These are phyloP conservation scores for Zygoascus biomembranicola DNA, from an alignment of 805 yeast genomes.

Conservation along the genomic window DNA sequence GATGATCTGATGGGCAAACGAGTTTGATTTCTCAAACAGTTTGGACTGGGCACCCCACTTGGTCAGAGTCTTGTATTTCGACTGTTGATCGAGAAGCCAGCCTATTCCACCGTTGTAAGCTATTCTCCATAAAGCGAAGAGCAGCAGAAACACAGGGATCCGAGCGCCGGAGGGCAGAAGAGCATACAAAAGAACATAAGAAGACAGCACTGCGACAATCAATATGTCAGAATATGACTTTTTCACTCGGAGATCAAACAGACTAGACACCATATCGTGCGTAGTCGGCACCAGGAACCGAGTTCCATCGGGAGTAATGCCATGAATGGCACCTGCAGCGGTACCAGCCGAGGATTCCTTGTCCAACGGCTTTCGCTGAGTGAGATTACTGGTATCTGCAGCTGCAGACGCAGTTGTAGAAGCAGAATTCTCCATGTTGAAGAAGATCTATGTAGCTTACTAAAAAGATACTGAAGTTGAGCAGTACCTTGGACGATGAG, in stretches of 20 bases:
- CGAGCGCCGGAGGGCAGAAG: slow-evolving; percentile 22
- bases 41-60: slow-evolving; percentile 38
- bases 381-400: background rate
- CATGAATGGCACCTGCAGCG: slow-evolving; percentile 6
- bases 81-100: slow-evolving; percentile 53
- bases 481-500: background rate
- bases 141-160: slow-evolving; percentile 37
- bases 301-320: slow-evolving; percentile 27
- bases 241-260: slow-evolving; percentile 65
- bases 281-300: slow-evolving; percentile 46
- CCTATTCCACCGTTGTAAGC: slow-evolving; percentile 80
- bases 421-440: background rate
- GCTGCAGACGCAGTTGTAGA: background rate
- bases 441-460: background rate
- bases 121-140: slow-evolving; percentile 68
- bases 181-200: slow-evolving; percentile 26
- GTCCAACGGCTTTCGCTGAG: background rate
- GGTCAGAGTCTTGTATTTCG: slow-evolving; percentile 47
- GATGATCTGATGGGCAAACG: slow-evolving; percentile 31
- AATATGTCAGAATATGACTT: slow-evolving; percentile 60
- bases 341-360: background rate
- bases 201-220: slow-evolving; percentile 40
- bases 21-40: slow-evolving; percentile 35
- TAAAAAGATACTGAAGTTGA: background rate
- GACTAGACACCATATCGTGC: slow-evolving; percentile 74